phyloP scores from a whole-genome alignment of 2,329 filamentous ascomycete species.

The Curvularia sp. region DNA sequence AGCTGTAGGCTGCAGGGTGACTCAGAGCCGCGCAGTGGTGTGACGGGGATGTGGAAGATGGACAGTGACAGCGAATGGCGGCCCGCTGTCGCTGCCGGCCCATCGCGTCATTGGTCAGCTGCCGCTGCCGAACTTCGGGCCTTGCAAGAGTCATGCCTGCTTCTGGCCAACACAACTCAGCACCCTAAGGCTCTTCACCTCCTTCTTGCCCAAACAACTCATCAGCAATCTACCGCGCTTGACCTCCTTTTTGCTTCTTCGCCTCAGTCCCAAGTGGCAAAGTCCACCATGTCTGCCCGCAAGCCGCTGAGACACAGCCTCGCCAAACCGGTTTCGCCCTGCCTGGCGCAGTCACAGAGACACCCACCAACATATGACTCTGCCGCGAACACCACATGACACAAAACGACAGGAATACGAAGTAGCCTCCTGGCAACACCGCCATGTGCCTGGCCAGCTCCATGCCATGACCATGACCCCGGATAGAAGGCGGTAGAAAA shows the following conservation, averaged over 20 bases:
- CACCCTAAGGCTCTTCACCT: slow-evolving; percentile 23
- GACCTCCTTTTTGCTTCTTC: slow-evolving; percentile 18
- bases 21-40: slow-evolving; percentile 40
- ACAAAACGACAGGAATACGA: background rate
- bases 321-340: slow-evolving; percentile 1
- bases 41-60: slow-evolving; percentile 26
- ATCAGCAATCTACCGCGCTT: slow-evolving; percentile 4
- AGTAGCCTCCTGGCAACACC: slow-evolving; percentile 1
- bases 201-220: slow-evolving; percentile 18
- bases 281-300: background rate
- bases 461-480: slow-evolving; percentile 5
- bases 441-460: slow-evolving; percentile 10
- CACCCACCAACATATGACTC: slow-evolving; percentile 7
- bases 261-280: slow-evolving; percentile 11
- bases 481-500: slow-evolving; percentile 18
- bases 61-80: slow-evolving; percentile 28
- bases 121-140: slow-evolving; percentile 40
- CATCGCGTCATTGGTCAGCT: slow-evolving; percentile 40
- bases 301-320: slow-evolving; percentile 1
- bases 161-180: slow-evolving; percentile 28
- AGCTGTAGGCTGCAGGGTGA: slow-evolving; percentile 42
- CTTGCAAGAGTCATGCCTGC: slow-evolving; percentile 33
- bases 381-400: slow-evolving; percentile 14
- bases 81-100: slow-evolving; percentile 29
- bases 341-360: slow-evolving; percentile 11